Base-by-base conservation (phyloP, 2,329 filamentous ascomycete genomes). In the Calonectria honghensis region DNA sequence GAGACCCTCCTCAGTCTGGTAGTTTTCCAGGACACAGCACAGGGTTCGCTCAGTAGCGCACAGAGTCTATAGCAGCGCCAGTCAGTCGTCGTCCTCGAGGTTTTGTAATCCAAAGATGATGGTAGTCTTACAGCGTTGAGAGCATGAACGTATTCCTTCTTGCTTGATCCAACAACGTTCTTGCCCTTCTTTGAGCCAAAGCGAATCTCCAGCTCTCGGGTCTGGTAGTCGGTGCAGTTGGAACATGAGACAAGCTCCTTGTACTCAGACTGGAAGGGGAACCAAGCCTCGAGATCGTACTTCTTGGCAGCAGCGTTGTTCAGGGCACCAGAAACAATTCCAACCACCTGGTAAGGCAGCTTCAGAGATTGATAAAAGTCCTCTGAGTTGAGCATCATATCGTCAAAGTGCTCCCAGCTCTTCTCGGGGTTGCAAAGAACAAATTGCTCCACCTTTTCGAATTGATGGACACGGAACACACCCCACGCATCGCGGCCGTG, bases 161-260 rank as follows among this genome's bases (percentile, higher is more conserved):
- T 78, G 96, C 95, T 35, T 93, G 96, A 85, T 94, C 93, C 84
- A 93, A 81, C 80, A 37, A 81, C 74, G 39, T 79, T 79, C 79
- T 81, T 81, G 67, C 79, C 77, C 77, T 81, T 94, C 90, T 98
- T 98, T 75, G 92, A 90, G 63, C 97, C 96, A 81, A 93, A 98
- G 73, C 97, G 92, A 80, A 99, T 98, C 85, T 98, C 96, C 16
- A 99, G 90, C 79, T 96, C 96, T 72, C 97, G 92, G 31, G 95
- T 96, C 89, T 99, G 97, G 89, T 98, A 98, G 85, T 98, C 96
- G 57, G 95, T 98, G 89, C 97, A 99, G 88, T 99, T 99, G 75
- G 95, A 98, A 90, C 96, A 98, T 27, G 95, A 98, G 66, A 98
- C 97, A 35, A 99, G 91, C 88, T 98, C 97, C 88, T 98, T 98